Base-by-base conservation (phyloP, 192 early-diverging fungal genomes). In the Umbelopsis vinacea region DNA sequence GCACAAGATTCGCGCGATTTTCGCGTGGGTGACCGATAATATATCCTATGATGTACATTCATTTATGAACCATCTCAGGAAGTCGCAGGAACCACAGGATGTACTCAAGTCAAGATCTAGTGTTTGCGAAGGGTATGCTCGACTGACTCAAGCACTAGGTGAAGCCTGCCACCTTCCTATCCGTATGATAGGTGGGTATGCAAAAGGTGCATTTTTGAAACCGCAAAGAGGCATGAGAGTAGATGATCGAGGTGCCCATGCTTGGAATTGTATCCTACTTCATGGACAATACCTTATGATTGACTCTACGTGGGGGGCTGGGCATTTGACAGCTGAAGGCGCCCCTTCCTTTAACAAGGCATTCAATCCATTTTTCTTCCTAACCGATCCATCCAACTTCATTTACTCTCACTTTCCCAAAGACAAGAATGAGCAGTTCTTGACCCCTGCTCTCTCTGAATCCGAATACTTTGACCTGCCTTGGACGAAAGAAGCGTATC, bases 221-320 rank as follows among this genome's bases (percentile, higher is more conserved):
- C 75, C 73, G 8, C 21, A 35, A 22, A 70, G 17, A 40, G 67
- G 67, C 12, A 75, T 53, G 47, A 55, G 84, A 17, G 37, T 78
- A 29, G 76, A 85, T 57, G 19, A 35, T 15, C 54, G 67, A 52
- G 66, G 50, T 8, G 79, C 22, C 7, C 88, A 89, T 71, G 85
- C 84, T 43, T 89, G 88, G 88, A 89, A 88, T 70, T 82, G 75
- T 10, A 83, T 85, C 19, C 73, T 55, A 12, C 46, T 88, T 22
- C 47, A 85, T 48, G 86, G 85, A 22, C 81, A 85, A 68, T 84
- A 77, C 47, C 74, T 84, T 17, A 74, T 89, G 69, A 83, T 89
- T 29, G 87, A 89, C 38, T 79, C 84, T 4, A 89, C 87, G 22
- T 89, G 87, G 87, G 87, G 85, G 43, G 82, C 87, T 4, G 87